phyloP scores from a whole-genome alignment of 805 yeast genomes.

The Hanseniaspora thailandica region DNA sequence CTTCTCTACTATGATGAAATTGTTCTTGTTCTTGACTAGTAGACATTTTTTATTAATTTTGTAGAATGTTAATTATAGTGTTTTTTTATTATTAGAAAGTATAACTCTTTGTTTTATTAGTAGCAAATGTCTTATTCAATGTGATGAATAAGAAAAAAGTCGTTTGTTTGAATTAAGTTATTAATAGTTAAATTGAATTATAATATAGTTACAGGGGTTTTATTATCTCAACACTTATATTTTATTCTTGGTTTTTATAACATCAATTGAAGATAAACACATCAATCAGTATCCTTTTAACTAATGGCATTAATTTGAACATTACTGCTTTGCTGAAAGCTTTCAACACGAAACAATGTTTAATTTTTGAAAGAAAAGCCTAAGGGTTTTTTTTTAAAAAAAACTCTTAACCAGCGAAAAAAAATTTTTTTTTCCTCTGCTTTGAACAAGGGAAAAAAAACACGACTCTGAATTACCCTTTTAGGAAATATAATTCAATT shows the following conservation, averaged over 20 bases:
- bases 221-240: too few relatives aligned
- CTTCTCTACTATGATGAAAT: slow-evolving; percentile 19
- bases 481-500: slow-evolving; percentile 8
- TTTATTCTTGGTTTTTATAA: not conserved
- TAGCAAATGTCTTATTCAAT: too few relatives aligned
- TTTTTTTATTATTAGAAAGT: too few relatives aligned
- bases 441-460: not conserved
- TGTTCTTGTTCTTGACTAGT: slow-evolving; percentile 4
- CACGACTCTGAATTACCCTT: not conserved
- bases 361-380: too few relatives aligned
- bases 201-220: not conserved
- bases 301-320: not conserved
- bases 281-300: not conserved
- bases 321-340: not conserved
- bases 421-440: not conserved
- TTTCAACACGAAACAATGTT: not conserved
- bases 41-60: not conserved
- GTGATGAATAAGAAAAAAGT: too few relatives aligned
- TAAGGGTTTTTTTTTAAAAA: not conserved
- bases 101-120: too few relatives aligned
- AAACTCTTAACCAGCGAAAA: not conserved
- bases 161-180: not conserved
- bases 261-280: not conserved
- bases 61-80: not conserved
- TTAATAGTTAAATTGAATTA: not conserved